phyloP scores from a whole-genome alignment of 805 yeast genomes.

The Metschnikowia kofuensis region DNA sequence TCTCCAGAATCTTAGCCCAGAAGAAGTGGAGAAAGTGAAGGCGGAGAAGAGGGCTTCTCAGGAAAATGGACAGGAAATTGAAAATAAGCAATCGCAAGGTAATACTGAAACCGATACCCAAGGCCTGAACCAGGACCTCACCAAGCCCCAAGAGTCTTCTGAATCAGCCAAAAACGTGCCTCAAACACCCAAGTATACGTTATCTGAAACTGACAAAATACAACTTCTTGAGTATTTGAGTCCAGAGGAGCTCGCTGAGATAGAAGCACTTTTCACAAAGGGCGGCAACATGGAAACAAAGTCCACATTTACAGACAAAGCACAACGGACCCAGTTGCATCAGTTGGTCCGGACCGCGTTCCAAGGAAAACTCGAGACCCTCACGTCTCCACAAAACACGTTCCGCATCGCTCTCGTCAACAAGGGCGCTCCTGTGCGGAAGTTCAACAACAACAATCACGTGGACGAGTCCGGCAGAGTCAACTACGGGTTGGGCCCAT shows the following conservation, averaged over 20 bases:
- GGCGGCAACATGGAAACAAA: slow-evolving; percentile 59
- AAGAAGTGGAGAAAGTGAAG: slow-evolving; percentile 30
- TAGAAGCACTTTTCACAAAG: slow-evolving; percentile 52
- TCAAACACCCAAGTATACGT: slow-evolving; percentile 33
- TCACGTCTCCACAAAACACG: slow-evolving; percentile 65
- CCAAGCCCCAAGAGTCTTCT: not conserved
- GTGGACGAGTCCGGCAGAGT: slow-evolving; percentile 51
- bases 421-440: slow-evolving; percentile 32
- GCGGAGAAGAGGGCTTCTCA: slow-evolving; percentile 19
- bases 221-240: slow-evolving; percentile 56
- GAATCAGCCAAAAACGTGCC: not conserved
- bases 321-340: slow-evolving; percentile 75
- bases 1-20: slow-evolving; percentile 30
- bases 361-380: slow-evolving; percentile 70
- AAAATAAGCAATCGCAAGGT: too few species aligned
- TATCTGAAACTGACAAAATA: slow-evolving; percentile 45
- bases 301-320: slow-evolving; percentile 61
- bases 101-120: slow-evolving; percentile 6
- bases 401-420: slow-evolving; percentile 61
- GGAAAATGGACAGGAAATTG: slow-evolving; percentile 20
- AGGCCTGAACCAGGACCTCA: not conserved
- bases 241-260: slow-evolving; percentile 52
- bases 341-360: slow-evolving; percentile 72
- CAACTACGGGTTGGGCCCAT: slow-evolving; percentile 72
- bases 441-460: slow-evolving; percentile 37